A percentile compares a stretch with the other conserved stretches of the same genome.
Conservation (phyloP, 2,329 filamentous ascomycete species). For the Lasiodiplodia sp. region DNA sequence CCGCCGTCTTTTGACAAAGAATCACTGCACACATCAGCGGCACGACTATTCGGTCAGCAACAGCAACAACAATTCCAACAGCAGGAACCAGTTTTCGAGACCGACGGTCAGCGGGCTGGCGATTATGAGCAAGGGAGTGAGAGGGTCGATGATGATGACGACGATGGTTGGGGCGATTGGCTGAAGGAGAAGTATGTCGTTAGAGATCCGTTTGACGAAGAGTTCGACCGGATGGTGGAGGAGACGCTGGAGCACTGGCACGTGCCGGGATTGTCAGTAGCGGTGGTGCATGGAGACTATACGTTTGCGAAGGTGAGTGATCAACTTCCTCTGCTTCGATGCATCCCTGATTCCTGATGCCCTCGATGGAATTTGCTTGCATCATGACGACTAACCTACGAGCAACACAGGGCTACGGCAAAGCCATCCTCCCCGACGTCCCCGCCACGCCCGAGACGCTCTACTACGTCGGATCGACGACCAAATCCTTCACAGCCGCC, state of each 20-base stretch:
- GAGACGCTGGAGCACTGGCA: constrained; percentile 51
- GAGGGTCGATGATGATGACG: neutral
- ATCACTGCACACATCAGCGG: neutral
- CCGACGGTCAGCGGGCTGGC: neutral
- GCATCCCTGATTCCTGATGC: neutral
- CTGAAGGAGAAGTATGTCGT: constrained; percentile 5
- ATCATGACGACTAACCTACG: neutral
- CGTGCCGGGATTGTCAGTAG: constrained; percentile 59
- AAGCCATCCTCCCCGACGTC: constrained; percentile 32
- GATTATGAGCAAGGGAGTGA: neutral
- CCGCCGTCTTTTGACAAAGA: neutral
- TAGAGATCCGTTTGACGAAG: constrained; percentile 15
- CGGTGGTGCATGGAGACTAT: constrained; percentile 55
- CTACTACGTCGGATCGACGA: constrained; percentile 40
- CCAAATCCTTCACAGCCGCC: constrained; percentile 42
- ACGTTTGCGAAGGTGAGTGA: constrained; percentile 46
- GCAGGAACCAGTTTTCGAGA: neutral
- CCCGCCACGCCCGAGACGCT: constrained; percentile 37
- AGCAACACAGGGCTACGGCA: constrained; percentile 33
- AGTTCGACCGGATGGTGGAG: constrained; percentile 36
- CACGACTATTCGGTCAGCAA: neutral
- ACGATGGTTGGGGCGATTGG: neutral
- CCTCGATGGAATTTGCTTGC: neutral
- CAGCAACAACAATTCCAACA: neutral
- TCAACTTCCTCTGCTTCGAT: neutral